Evolutionary conservation across 306 rosid genomes (phyloP), one percentile per base, ranked within the genome.

Genomic region (Dalbergia cochinchinensis): DNA sequence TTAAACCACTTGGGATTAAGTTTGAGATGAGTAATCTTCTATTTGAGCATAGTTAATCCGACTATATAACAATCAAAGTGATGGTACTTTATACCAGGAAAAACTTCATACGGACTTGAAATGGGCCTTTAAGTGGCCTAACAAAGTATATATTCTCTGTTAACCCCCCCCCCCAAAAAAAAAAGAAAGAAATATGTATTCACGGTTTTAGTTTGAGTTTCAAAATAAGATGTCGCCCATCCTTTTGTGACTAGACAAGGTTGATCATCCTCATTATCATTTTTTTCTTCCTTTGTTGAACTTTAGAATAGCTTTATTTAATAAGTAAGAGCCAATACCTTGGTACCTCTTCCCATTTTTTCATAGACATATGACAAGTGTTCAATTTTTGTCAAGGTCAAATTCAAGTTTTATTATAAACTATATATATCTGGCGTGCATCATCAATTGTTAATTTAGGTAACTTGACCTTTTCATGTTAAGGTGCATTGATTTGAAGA

Each of bases 51-150:
- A 37, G 41, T 37, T 7, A 6, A 37, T 26, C 31, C 41, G 7
- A 37, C 1, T 5, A 42, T 8, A 42, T 42, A 42, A 7, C 0
- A 42, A 42, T 8, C 11, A 42, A 42, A 42, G 47, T 39, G 12
- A 14, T 74, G 59, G 18, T 15, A 31, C 44, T 74, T 69, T 5
- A 60, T 1, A 44, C 50, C n/a, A 2, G 9, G 1, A 61, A 31
- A 15, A 45, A 62, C 7, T 14, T 50, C 71, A 48, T 50, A 48
- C 31, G 57, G 18, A 69, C 63, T 1, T 70, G 12, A 64, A 64
- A 71, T 55, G 80, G 84, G 80, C 79, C 62, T 54, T 31, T 18
- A n/a, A 55, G 2, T 20, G 69, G 62, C 37, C 60, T 59, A 9
- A n/a, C 69, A 74, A 22, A 18, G 12, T 33, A n/a, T 48, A 13